Evolutionary conservation across 73 alveolate genomes (phyloP), one percentile per base, ranked within the genome.

Genomic region (Uronychia binucleata): DNA sequence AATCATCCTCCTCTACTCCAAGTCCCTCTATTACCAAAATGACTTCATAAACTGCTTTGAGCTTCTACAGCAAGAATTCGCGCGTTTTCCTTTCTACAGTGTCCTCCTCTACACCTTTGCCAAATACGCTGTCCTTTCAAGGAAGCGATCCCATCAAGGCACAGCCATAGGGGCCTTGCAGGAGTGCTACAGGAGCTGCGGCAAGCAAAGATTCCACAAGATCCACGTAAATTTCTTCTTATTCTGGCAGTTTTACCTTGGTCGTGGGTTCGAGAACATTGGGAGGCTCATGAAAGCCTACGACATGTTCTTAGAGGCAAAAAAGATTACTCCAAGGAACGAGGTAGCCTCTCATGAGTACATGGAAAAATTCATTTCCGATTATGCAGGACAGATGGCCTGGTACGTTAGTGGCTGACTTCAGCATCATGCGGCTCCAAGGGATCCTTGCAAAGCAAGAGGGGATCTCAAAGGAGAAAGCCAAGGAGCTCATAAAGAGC

Each of bases 151-250:
- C 0, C 80, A 67, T 75, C 80, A 82, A 0, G 94, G 94, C 19
- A 31, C 87, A 29, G 94, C 94, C 25, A 34, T 88, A 11, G 94
- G 94, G 28, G 90, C 94, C 19, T 46, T 88, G 34, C 86, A 81
- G 34, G 94, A 88, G 82, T 75, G 89, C 77, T 57, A 60, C 26
- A 80, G 88, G 60, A 81, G 82, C 33, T 82, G 82, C n/a, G 78
- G 67, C 28, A 86, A 88, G 74, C 78, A 74, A 28, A 74, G 90
- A 75, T 81, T 58, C 33, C 35, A 77, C 26, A 83, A 83, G 26
- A 30, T 83, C 67, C 67, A 46, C 67, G 67, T 46, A 46, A 46
- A 19, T 11, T 5, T 11, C 5, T 11, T 46, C n/a, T 5, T 11
- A 46, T 46, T 46, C 5, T 11, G n/a, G 67, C 19, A 46, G 67